Conservation (phyloP, 768 basidiomycete genomes). For the Obba rivulosa region DNA sequence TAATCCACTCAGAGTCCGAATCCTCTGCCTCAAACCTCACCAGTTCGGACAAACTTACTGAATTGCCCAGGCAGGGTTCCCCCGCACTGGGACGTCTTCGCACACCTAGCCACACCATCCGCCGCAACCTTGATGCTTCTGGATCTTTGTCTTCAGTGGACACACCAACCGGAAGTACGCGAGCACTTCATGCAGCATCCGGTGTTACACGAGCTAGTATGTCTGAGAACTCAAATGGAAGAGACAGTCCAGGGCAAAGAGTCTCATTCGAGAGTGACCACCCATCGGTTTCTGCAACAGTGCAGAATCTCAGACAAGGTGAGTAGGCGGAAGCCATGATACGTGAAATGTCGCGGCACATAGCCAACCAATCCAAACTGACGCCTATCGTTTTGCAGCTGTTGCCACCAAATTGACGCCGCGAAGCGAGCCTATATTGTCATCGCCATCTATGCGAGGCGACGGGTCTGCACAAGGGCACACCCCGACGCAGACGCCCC, state of each 20-base stretch:
- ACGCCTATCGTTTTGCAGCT: constrained; percentile 15
- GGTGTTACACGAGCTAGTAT: constrained; percentile 17
- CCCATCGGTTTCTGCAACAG: constrained; percentile 31
- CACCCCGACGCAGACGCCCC: constrained; percentile 5
- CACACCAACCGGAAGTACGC: constrained; percentile 15
- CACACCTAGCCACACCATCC: constrained; percentile 26
- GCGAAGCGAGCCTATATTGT: constrained; percentile 30
- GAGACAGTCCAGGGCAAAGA: constrained; percentile 43
- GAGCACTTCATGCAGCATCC: constrained; percentile 13
- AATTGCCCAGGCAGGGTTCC: constrained; percentile 30
- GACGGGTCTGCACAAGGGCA: constrained; percentile 11
- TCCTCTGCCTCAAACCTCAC: constrained; percentile 29
- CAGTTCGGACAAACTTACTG: constrained; percentile 42
- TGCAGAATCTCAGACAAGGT: constrained; percentile 38
- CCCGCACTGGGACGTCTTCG: constrained; percentile 28
- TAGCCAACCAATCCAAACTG: not conserved
- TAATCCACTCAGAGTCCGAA: constrained; percentile 11
- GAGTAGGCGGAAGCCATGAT: constrained; percentile 5
- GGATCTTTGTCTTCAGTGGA: constrained; percentile 38
- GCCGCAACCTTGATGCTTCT: constrained; percentile 35
- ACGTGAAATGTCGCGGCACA: not conserved
- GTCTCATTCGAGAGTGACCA: constrained; percentile 55
- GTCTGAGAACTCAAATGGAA: constrained; percentile 35
- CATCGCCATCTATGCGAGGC: constrained; percentile 27
- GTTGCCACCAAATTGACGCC: constrained; percentile 18